Evolutionary conservation across 2,329 filamentous ascomycete species (phyloP), one percentile per base, ranked within the genome.

Genomic region (Paramyrothecium sp.): DNA sequence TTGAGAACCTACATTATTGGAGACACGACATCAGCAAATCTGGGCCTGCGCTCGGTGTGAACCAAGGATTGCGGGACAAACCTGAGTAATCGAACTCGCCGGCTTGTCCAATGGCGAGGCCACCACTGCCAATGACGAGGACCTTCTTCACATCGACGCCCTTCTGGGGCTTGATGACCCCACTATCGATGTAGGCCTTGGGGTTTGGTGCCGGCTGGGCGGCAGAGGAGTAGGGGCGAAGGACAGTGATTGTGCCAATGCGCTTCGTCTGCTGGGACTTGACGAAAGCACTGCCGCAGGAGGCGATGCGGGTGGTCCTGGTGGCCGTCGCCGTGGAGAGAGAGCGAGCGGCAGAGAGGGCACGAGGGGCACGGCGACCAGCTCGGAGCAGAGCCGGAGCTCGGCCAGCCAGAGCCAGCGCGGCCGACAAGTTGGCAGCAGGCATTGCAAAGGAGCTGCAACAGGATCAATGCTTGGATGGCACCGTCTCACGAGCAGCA

Each of bases 61-160:
- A n/a, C n/a, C n/a, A n/a, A n/a, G n/a, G n/a, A n/a, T n/a, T n/a
- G n/a, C n/a, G n/a, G n/a, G n/a, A 82, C 88, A 65, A 82, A 96
- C 92, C 94, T 75, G 95, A 98, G 77, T 98, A 98, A 78, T 98
- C 94, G 69, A 98, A 98, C 80, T 98, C 94, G 79, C 94, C 94
- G 63, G 94, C 94, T 78, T 98, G 94, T 62, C 94, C 94, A 85
- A 98, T 98, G 73, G 91, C 92, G 66, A 98, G 84, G 76, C 94
- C 94, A 79, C 94, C 94, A 78, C 89, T 93, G 58, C 94, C 94
- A 80, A 98, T 97, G 66, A 98, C 93, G 61, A 98, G 81, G 54
- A 98, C 94, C 81, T 98, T 98, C 81, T 96, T 96, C 63, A 98
- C 92, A 72, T 97, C 86, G 53, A 97, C 89, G 56, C 90, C 79